phyloP scores from a whole-genome alignment of 441 rosid species.

The Populus hybrid region DNA sequence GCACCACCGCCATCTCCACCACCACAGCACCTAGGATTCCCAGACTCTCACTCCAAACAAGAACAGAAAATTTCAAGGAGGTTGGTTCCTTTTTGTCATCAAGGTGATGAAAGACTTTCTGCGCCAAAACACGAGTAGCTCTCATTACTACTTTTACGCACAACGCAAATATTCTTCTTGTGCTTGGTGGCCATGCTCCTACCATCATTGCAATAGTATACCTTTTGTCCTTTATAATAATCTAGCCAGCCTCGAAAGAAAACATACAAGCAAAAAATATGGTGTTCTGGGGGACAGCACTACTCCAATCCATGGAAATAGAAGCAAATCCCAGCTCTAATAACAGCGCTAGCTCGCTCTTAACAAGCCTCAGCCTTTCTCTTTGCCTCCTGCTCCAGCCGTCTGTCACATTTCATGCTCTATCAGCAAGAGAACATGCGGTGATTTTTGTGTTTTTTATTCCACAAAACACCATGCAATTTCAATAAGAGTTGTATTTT shows the following conservation, averaged over 20 bases:
- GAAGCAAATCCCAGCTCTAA: neutral
- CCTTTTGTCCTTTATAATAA: slow-evolving; percentile 2
- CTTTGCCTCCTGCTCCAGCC: too few species aligned
- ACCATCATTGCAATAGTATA: slow-evolving; percentile 19
- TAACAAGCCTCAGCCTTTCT: neutral
- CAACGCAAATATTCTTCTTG: neutral
- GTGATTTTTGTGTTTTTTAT: too few species aligned
- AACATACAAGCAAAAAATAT: neutral
- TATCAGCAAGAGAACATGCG: too few species aligned
- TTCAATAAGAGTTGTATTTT: too few species aligned
- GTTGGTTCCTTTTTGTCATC: neutral
- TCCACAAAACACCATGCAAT: too few species aligned
- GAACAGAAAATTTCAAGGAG: slow-evolving; percentile 7
- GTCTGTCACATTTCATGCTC: too few species aligned
- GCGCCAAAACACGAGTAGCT: slow-evolving; percentile 22
- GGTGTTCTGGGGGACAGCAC: neutral
- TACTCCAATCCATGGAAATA: neutral
- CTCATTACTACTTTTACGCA: neutral
- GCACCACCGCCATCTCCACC: slow-evolving; percentile 11
- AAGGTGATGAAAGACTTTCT: slow-evolving; percentile 23
- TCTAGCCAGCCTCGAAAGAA: neutral
- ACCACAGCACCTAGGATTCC: slow-evolving; percentile 15
- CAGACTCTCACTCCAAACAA: slow-evolving; percentile 3
- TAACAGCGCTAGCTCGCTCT: neutral
- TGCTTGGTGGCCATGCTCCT: slow-evolving; percentile 7